These are phyloP conservation scores for Talaromyces islandicus DNA, from an alignment of 2,329 filamentous ascomycete species.

Conservation along the genomic window DNA sequence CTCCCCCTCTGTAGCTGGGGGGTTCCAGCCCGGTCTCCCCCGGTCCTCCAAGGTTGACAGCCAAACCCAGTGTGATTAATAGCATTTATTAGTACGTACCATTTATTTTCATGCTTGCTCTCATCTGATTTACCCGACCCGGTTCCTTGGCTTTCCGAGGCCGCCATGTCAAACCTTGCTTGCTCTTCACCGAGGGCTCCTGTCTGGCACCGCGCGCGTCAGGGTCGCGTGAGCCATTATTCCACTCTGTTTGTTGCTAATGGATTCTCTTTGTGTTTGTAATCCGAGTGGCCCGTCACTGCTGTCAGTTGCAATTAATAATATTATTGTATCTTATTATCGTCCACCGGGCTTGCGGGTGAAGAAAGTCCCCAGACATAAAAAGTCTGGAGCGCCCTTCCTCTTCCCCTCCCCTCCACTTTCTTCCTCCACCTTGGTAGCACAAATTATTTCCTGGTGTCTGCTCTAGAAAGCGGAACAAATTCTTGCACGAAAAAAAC, in stretches of 20 bases:
- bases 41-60: not conserved
- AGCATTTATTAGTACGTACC: not conserved
- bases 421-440: not conserved
- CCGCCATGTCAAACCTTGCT: not conserved
- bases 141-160: not conserved
- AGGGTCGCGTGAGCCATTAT: not conserved
- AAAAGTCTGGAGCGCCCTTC: not conserved
- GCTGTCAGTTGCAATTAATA: not conserved
- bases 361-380: not conserved
- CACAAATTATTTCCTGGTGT: not conserved
- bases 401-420: not conserved
- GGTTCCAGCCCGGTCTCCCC: not conserved
- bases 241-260: not conserved
- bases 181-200: not conserved
- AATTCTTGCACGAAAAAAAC: not conserved
- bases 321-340: not conserved
- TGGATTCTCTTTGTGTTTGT: not conserved
- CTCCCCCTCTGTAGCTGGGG: not conserved
- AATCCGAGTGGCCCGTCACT: too few species aligned
- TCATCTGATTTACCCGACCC: not conserved
- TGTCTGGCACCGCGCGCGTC: not conserved
- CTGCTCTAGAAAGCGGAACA: not conserved
- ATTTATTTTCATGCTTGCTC: not conserved
- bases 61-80: not conserved
- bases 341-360: not conserved